These are phyloP conservation scores for Coniella vitis DNA, from an alignment of 2,329 filamentous ascomycete genomes.

Conservation along the genomic window DNA sequence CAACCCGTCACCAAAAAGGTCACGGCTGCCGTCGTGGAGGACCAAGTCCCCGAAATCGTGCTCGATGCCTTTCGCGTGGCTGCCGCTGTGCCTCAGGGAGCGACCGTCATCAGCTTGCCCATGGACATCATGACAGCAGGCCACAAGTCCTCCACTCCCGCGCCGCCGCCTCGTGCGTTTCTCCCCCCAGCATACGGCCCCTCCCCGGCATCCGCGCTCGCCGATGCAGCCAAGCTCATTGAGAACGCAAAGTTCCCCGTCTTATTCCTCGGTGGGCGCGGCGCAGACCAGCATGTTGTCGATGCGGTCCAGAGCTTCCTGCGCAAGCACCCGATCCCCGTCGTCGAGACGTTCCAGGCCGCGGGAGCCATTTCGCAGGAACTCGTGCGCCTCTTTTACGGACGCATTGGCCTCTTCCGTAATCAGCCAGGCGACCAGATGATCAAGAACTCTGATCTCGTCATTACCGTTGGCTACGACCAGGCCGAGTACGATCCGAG, in stretches of 20 bases:
- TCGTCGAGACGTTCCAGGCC: conserved; percentile 44
- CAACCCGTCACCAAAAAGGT: conserved; percentile 36
- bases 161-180: conserved; percentile 33
- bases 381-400: conserved; percentile 37
- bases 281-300: conserved; percentile 33
- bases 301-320: conserved; percentile 34
- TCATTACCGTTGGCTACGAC: conserved; percentile 40
- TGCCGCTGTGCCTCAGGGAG: conserved; percentile 33
- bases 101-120: conserved; percentile 35
- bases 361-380: conserved; percentile 38
- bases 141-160: conserved; percentile 27
- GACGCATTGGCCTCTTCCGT: conserved; percentile 39
- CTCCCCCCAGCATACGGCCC: conserved; percentile 33
- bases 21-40: conserved; percentile 35
- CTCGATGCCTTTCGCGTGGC: conserved; percentile 38
- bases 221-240: conserved; percentile 28
- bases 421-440: conserved; percentile 42
- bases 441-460: conserved; percentile 34
- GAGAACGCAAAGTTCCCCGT: conserved; percentile 32
- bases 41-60: conserved; percentile 40
- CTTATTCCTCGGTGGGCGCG: conserved; percentile 38
- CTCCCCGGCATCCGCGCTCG: conserved; percentile 26
- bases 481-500: conserved; percentile 40
- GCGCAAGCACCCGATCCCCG: conserved; percentile 33
- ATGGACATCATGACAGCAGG: conserved; percentile 36